Percentiles rank a stretch among this genome's conserved stretches.
Conservation (phyloP, 2,329 filamentous ascomycete species). For the Colletotrichum navitas region DNA sequence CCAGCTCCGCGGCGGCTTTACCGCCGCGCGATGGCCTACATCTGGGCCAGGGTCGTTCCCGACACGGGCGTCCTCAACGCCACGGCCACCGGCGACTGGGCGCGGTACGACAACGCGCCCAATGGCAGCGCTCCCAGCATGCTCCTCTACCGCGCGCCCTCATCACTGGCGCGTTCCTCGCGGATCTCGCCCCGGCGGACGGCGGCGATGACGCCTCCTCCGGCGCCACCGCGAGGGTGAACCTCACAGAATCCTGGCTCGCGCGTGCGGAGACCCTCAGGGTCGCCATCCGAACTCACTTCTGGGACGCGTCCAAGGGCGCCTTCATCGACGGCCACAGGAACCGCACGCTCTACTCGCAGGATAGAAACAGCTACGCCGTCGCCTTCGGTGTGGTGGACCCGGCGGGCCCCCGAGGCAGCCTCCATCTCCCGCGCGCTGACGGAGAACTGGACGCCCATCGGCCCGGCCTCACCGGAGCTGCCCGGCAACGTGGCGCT, state of each 20-base stretch:
- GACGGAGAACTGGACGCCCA: constrained; percentile 65
- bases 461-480: constrained; percentile 68
- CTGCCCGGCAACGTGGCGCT: constrained; percentile 69
- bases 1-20: too few species aligned
- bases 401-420: constrained; percentile 49
- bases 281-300: constrained; percentile 58
- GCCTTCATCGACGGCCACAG: constrained; percentile 68
- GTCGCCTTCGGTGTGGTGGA: constrained; percentile 62
- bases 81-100: constrained; percentile 65
- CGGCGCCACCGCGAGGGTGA: constrained; percentile 25
- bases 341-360: constrained; percentile 64
- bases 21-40: constrained; percentile 48
- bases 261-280: constrained; percentile 56
- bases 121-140: constrained; percentile 60
- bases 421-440: constrained; percentile 59
- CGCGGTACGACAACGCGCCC: constrained; percentile 61
- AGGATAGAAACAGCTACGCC: constrained; percentile 71
- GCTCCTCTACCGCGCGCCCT: constrained; percentile 68
- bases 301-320: constrained; percentile 62
- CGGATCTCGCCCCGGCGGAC: constrained; percentile 53
- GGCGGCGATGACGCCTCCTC: not conserved
- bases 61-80: constrained; percentile 56
- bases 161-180: constrained; percentile 64
- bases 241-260: constrained; percentile 56
- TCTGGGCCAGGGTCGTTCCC: constrained; percentile 45